Evolutionary conservation across 2,329 filamentous ascomycete species (phyloP).

Genomic region (Madurella fahalii): DNA sequence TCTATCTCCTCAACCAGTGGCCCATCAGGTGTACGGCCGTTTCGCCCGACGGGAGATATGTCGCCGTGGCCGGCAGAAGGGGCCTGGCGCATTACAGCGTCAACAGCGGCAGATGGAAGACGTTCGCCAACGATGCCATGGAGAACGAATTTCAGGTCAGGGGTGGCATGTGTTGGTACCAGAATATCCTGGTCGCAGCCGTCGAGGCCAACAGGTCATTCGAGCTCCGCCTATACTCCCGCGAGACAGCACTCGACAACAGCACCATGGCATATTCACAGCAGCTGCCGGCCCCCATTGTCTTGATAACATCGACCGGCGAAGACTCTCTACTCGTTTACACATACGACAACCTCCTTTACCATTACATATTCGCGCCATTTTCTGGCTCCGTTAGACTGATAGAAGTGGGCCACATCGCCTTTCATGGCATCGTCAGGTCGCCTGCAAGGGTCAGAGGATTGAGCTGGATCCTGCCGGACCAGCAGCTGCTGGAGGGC

Average conservation of each 20-base stretch:
- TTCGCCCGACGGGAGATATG: slow-evolving; percentile 87
- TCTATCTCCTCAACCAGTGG: slow-evolving; percentile 89
- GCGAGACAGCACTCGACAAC: slow-evolving; percentile 73
- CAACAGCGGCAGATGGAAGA: slow-evolving; percentile 92
- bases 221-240: slow-evolving; percentile 87
- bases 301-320: slow-evolving; percentile 82
- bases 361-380: slow-evolving; percentile 86
- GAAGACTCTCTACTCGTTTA: slow-evolving; percentile 95
- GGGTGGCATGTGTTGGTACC: slow-evolving; percentile 98
- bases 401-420: slow-evolving; percentile 95
- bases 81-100: slow-evolving; percentile 95
- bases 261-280: slow-evolving; percentile 72
- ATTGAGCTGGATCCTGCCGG: slow-evolving; percentile 92
- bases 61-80: slow-evolving; percentile 89
- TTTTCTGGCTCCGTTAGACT: slow-evolving; percentile 67
- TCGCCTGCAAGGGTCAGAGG: slow-evolving; percentile 89
- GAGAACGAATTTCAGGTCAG: slow-evolving; percentile 91
- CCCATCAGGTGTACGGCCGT: slow-evolving; percentile 84
- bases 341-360: slow-evolving; percentile 91
- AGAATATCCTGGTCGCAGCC: slow-evolving; percentile 88
- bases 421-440: slow-evolving; percentile 91
- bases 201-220: slow-evolving; percentile 81
- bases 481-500: slow-evolving; percentile 81
- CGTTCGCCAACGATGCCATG: slow-evolving; percentile 72
- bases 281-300: slow-evolving; percentile 76